These are phyloP conservation scores for Pichia terricola DNA, from an alignment of 1,139 yeast genomes.

Conservation along the genomic window DNA sequence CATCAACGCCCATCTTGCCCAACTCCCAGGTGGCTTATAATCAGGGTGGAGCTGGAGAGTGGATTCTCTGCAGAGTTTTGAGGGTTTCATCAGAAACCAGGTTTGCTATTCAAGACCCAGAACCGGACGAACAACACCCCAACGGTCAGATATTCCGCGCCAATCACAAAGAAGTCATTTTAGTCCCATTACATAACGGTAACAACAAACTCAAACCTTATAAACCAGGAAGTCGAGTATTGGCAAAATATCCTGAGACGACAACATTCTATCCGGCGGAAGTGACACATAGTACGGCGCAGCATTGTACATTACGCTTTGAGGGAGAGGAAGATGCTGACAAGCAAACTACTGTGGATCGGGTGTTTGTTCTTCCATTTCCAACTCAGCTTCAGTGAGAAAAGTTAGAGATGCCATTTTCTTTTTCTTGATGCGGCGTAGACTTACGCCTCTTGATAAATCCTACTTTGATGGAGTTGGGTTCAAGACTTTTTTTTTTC, in stretches of 20 bases:
- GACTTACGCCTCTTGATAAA: too few species aligned
- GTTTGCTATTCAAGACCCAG: constrained; percentile 90
- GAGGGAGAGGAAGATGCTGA: constrained; percentile 98
- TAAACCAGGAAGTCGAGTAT: constrained; percentile 69
- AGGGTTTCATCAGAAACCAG: constrained; percentile 55
- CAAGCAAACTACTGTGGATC: constrained; percentile 87
- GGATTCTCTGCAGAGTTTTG: constrained; percentile 94
- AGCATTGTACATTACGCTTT: constrained; percentile 69
- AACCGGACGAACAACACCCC: constrained; percentile 89
- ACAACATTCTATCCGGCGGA: constrained; percentile 95
- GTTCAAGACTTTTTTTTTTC: too few species aligned
- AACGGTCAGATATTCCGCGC: constrained; percentile 86
- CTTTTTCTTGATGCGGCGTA: too few species aligned
- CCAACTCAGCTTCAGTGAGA: constrained; percentile 28
- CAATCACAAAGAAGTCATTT: constrained; percentile 66
- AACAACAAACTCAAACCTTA: constrained; percentile 39
- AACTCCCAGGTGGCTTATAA: constrained; percentile 89
- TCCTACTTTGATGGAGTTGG: too few species aligned
- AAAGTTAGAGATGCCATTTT: too few species aligned
- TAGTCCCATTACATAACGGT: constrained; percentile 48
- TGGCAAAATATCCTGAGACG: constrained; percentile 95
- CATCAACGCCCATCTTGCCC: constrained; percentile 49
- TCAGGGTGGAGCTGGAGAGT: constrained; percentile 46
- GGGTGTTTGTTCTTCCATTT: constrained; percentile 72
- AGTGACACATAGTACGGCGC: constrained; percentile 74